Conservation (phyloP, 768 basidiomycete species). For the Calvatia gigantea region DNA sequence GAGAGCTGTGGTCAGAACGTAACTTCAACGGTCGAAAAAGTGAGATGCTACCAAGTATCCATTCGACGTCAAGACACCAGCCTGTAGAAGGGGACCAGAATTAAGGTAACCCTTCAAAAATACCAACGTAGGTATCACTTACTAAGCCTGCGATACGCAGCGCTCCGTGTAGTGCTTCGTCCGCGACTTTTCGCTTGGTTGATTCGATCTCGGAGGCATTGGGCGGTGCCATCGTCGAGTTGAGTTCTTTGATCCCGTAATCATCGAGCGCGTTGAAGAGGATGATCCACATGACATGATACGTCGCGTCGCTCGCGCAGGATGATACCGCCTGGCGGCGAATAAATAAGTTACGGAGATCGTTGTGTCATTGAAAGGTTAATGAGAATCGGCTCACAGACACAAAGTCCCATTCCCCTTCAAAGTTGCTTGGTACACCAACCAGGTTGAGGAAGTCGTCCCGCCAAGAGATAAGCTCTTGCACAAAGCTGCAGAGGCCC, state of each 20-base stretch:
- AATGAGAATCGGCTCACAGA: slow-evolving; percentile 33
- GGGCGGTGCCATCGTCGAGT: slow-evolving; percentile 32
- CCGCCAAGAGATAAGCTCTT: slow-evolving; percentile 66
- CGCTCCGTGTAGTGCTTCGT: slow-evolving; percentile 83
- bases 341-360: neutral
- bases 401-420: slow-evolving; percentile 88
- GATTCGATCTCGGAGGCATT: slow-evolving; percentile 54
- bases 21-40: slow-evolving; percentile 7
- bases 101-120: neutral
- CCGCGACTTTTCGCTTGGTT: slow-evolving; percentile 64
- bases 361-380: neutral
- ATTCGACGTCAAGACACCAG: slow-evolving; percentile 80
- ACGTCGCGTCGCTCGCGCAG: slow-evolving; percentile 85
- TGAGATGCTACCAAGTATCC: slow-evolving; percentile 69
- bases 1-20: slow-evolving; percentile 6
- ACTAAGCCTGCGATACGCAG: slow-evolving; percentile 87
- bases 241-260: slow-evolving; percentile 76
- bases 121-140: slow-evolving; percentile 24
- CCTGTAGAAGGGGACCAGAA: slow-evolving; percentile 33
- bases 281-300: slow-evolving; percentile 90
- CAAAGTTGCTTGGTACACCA: slow-evolving; percentile 84
- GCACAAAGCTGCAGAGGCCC: slow-evolving; percentile 52
- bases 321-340: slow-evolving; percentile 41
- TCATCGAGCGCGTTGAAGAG: slow-evolving; percentile 82
- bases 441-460: slow-evolving; percentile 72